phyloP scores from a whole-genome alignment of 345 rosid species.

The Eucalyptus sp. region DNA sequence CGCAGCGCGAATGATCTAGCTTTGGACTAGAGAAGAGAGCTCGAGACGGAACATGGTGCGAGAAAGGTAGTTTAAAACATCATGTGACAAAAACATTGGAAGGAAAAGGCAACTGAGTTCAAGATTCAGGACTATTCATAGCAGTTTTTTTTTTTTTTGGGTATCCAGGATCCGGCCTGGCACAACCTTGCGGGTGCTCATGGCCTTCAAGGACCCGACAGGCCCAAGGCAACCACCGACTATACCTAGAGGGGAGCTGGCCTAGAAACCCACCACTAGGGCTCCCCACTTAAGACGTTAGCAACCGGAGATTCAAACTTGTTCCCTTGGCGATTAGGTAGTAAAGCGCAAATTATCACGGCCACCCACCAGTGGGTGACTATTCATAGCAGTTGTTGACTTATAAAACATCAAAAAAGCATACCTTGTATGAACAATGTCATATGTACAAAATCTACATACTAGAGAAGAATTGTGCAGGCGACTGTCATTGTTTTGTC shows the following conservation, averaged over 20 bases:
- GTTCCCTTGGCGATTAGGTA: too few relatives aligned
- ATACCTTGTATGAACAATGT: neutral
- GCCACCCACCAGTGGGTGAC: neutral
- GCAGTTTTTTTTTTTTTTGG: too few relatives aligned
- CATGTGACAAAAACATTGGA: neutral
- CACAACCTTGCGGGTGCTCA: too few relatives aligned
- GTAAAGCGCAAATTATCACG: too few relatives aligned
- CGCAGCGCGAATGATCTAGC: neutral
- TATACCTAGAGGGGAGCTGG: too few relatives aligned
- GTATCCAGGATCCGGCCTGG: too few relatives aligned
- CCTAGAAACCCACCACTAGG: accelerated
- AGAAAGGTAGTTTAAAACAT: neutral
- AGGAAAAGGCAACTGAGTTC: neutral
- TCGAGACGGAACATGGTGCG: neutral
- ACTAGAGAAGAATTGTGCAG: neutral
- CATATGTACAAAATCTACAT: neutral
- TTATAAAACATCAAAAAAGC: neutral
- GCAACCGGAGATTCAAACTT: too few relatives aligned
- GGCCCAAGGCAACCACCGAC: too few relatives aligned
- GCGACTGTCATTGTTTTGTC: neutral
- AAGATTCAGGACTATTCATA: neutral
- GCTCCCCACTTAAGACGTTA: accelerated
- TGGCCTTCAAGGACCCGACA: too few relatives aligned
- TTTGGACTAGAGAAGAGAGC: neutral
- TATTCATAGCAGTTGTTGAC: neutral